phyloP scores from a whole-genome alignment of 2,329 filamentous ascomycete genomes.

The Colletotrichum aenigma region DNA sequence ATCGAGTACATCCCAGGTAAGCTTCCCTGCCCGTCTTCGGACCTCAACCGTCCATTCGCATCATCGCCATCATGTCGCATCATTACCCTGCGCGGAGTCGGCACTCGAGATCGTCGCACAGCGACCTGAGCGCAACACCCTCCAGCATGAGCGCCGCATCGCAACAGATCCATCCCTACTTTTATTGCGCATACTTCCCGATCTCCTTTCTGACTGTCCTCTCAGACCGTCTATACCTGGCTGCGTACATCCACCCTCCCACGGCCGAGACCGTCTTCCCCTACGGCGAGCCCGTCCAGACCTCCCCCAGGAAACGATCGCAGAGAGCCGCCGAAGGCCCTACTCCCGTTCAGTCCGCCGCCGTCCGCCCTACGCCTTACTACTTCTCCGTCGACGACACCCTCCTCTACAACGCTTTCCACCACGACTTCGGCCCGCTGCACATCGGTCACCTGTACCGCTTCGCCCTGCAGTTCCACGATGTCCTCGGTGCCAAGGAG shows the following conservation, averaged over 20 bases:
- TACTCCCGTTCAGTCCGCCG: slow-evolving; percentile 36
- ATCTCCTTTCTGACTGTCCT: slow-evolving; percentile 41
- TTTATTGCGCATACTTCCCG: slow-evolving; percentile 23
- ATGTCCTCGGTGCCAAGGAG: slow-evolving; percentile 88
- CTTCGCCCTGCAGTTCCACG: slow-evolving; percentile 94
- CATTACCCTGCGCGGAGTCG: slow-evolving; percentile 26
- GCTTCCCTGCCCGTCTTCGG: slow-evolving; percentile 31
- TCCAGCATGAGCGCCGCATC: not conserved
- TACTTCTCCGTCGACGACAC: slow-evolving; percentile 96
- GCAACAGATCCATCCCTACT: slow-evolving; percentile 12
- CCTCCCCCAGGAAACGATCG: slow-evolving; percentile 38
- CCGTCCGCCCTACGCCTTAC: slow-evolving; percentile 66
- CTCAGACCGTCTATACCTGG: slow-evolving; percentile 91
- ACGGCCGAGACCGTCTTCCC: slow-evolving; percentile 85
- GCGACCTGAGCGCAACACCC: not conserved
- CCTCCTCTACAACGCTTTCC: slow-evolving; percentile 96
- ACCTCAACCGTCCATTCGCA: not conserved
- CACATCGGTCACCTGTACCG: slow-evolving; percentile 97
- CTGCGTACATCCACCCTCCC: slow-evolving; percentile 85
- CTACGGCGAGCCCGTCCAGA: slow-evolving; percentile 64
- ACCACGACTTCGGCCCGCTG: slow-evolving; percentile 96
- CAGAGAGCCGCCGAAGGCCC: slow-evolving; percentile 64
- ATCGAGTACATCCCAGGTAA: slow-evolving; percentile 96
- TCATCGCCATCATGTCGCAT: slow-evolving; percentile 32
- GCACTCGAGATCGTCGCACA: not conserved